Evolutionary conservation across 1,284 basidiomycete species (phyloP).

Genomic region (Malassezia globosa): DNA sequence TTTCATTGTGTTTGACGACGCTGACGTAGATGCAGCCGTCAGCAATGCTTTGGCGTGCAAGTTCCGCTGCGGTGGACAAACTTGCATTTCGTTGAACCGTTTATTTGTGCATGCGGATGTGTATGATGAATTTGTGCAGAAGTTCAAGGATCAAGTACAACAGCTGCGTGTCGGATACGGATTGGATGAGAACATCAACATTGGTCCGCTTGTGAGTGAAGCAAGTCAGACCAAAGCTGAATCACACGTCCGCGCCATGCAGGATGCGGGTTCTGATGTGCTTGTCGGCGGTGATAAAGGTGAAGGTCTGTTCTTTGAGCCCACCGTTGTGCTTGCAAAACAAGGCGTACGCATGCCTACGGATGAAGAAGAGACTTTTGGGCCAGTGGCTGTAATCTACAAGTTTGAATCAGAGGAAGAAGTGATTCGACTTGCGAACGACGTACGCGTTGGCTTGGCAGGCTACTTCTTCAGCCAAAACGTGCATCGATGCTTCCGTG

Average conservation of each 20-base stretch:
- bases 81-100: conserved; percentile 57
- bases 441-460: conserved; percentile 72
- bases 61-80: conserved; percentile 85
- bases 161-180: conserved; percentile 84
- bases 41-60: conserved; percentile 75
- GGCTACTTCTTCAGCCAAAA: conserved; percentile 54
- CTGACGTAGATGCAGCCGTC: conserved; percentile 86
- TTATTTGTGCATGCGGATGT: conserved; percentile 55
- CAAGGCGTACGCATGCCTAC: conserved; percentile 60
- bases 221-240: conserved; percentile 77
- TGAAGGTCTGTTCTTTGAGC: conserved; percentile 63
- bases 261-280: conserved; percentile 70
- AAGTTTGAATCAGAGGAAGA: conserved; percentile 88
- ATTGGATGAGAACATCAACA: conserved; percentile 62
- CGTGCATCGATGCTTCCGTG: conserved; percentile 79
- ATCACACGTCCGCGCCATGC: conserved; percentile 73
- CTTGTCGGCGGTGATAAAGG: conserved; percentile 69
- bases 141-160: conserved; percentile 70
- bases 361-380: conserved; percentile 44
- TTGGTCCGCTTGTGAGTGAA: conserved; percentile 84
- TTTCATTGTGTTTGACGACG: conserved; percentile 94
- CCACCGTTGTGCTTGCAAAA: conserved; percentile 59
- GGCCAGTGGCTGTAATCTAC: conserved; percentile 50
- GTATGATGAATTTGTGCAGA: conserved; percentile 73
- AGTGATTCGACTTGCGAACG: conserved; percentile 74